Percentiles rank a stretch among this genome's conserved stretches.
These are phyloP conservation scores for Isoetes engelmannii DNA, from an alignment of 83 land plant species.

Conservation along the genomic window DNA sequence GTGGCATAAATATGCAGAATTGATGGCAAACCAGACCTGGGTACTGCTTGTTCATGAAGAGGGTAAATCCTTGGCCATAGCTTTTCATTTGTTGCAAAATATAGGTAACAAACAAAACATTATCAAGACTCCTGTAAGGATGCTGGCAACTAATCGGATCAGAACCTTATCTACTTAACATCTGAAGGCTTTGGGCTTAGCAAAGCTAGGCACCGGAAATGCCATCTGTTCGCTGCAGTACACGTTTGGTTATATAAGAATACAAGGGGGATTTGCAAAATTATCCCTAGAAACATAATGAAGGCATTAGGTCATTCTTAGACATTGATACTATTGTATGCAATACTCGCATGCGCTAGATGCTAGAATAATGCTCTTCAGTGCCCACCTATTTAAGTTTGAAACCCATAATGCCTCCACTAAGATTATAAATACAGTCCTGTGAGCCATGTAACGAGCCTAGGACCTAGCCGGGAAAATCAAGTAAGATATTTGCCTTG, in stretches of 20 bases:
- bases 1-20: slow-evolving; percentile 57
- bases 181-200: slow-evolving; percentile 26
- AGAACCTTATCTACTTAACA: neutral
- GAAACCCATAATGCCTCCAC: too few species aligned
- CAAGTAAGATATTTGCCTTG: too few species aligned
- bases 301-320: too few species aligned
- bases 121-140: neutral
- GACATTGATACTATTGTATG: too few species aligned
- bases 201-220: slow-evolving; percentile 56
- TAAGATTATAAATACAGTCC: too few species aligned
- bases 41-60: slow-evolving; percentile 36
- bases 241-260: slow-evolving; percentile 84
- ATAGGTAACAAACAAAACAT: neutral
- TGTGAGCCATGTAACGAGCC: too few species aligned
- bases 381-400: too few species aligned
- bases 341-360: too few species aligned
- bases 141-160: neutral
- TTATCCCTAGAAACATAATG: slow-evolving; percentile 58
- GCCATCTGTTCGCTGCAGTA: slow-evolving; percentile 20
- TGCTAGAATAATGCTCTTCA: too few species aligned
- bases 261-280: slow-evolving; percentile 75
- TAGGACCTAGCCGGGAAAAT: too few species aligned
- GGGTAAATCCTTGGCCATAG: slow-evolving; percentile 92
- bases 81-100: slow-evolving; percentile 44
- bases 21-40: slow-evolving; percentile 45